These are phyloP conservation scores for Plasmodium coatneyi DNA, from an alignment of 169 alveolate species.

Conservation along the genomic window DNA sequence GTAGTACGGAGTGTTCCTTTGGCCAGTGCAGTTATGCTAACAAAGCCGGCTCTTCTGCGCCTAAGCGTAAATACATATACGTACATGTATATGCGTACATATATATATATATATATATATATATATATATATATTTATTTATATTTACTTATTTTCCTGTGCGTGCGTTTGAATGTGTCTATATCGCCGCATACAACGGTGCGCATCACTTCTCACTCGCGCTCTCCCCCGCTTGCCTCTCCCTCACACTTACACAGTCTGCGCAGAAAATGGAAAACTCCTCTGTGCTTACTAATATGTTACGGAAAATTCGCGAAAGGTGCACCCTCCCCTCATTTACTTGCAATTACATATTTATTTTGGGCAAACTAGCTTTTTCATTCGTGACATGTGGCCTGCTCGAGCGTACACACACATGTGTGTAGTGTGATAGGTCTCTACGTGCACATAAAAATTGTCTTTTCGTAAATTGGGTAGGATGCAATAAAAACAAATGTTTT, in stretches of 20 bases:
- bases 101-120: no score
- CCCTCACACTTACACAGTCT: neutral
- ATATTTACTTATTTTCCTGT: neutral
- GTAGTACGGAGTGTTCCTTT: neutral
- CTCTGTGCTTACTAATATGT: neutral
- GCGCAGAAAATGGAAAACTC: neutral
- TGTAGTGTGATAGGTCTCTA: neutral
- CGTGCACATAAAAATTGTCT: neutral
- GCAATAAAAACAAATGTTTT: neutral
- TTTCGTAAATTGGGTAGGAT: neutral
- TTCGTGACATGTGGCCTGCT: neutral
- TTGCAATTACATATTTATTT: neutral
- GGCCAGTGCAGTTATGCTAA: neutral
- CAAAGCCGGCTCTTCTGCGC: neutral
- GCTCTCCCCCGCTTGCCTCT: neutral
- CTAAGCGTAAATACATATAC: neutral
- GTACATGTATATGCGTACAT: neutral
- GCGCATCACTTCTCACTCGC: neutral
- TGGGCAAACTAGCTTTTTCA: neutral
- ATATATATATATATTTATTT: neutral
- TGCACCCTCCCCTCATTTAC: constrained; percentile 3
- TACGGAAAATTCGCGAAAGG: neutral
- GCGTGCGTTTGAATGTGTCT: neutral
- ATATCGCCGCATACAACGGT: neutral
- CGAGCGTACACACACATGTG: neutral